A percentile compares a stretch with the other conserved stretches of the same genome.
These are phyloP conservation scores for Arabidopsis thaliana DNA, from an alignment of 345 rosid species.

Conservation along the genomic window DNA sequence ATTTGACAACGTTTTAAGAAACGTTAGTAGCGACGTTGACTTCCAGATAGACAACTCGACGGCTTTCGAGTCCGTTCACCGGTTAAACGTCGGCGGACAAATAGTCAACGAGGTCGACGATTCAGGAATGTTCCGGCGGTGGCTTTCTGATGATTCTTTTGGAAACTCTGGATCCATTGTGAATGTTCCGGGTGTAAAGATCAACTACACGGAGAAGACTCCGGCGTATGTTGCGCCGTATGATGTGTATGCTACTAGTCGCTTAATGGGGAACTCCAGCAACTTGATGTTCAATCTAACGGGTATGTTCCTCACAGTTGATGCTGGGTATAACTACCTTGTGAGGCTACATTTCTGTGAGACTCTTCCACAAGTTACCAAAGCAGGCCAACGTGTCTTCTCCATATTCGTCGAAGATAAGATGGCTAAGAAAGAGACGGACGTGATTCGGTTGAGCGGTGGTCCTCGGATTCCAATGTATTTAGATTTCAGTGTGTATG, in stretches of 20 bases:
- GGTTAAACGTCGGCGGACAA: constrained; percentile 41
- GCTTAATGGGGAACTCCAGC: constrained; percentile 27
- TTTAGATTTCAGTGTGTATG: constrained; percentile 33
- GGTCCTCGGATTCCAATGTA: constrained; percentile 45
- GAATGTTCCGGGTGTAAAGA: rapidly evolving
- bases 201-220: neutral
- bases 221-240: constrained; percentile 37
- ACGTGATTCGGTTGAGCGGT: constrained; percentile 29
- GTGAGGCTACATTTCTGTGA: constrained; percentile 52
- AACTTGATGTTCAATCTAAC: constrained; percentile 41
- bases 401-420: constrained; percentile 17
- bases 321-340: constrained; percentile 35
- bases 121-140: constrained; percentile 47
- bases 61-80: constrained; percentile 46
- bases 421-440: constrained; percentile 4
- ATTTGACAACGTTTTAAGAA: neutral
- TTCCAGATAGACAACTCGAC: neutral
- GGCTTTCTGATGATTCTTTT: constrained; percentile 4
- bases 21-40: neutral
- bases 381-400: constrained; percentile 29
- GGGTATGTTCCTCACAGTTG: constrained; percentile 37
- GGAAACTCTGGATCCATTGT: neutral
- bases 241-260: constrained; percentile 22
- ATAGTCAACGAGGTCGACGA: rapidly evolving
- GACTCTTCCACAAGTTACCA: neutral